Percentiles rank a stretch among this genome's conserved stretches.
Evolutionary conservation across 768 basidiomycete genomes (phyloP).

Genomic region (Auriscalpium orientale): DNA sequence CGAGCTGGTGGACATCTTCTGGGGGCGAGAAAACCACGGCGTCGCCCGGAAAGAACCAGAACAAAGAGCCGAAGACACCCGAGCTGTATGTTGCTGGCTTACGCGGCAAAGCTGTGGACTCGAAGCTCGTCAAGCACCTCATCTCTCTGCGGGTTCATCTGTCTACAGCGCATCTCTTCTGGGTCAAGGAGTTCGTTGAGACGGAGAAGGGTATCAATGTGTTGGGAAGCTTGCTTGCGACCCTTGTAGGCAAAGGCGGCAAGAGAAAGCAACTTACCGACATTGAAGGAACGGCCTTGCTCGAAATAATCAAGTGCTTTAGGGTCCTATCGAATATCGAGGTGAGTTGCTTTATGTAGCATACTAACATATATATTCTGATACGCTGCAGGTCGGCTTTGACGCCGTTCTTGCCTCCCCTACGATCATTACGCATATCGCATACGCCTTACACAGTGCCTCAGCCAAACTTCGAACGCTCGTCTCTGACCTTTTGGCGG

Average conservation of each 20-base stretch:
- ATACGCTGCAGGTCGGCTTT: constrained; percentile 57
- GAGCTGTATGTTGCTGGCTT: constrained; percentile 60
- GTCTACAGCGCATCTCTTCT: constrained; percentile 71
- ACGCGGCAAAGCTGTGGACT: constrained; percentile 45
- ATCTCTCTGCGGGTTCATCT: constrained; percentile 80
- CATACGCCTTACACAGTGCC: constrained; percentile 59
- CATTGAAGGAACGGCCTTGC: constrained; percentile 54
- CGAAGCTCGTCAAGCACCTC: constrained; percentile 66
- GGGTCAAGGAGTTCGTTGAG: constrained; percentile 74
- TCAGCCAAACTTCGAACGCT: constrained; percentile 64
- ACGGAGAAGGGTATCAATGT: constrained; percentile 57
- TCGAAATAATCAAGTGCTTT: constrained; percentile 74
- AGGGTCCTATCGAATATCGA: constrained; percentile 80
- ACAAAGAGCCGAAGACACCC: constrained; percentile 39
- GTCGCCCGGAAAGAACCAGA: constrained; percentile 20
- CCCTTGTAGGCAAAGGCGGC: constrained; percentile 60
- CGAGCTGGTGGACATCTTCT: constrained; percentile 68
- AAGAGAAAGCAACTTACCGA: constrained; percentile 56
- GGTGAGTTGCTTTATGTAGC: constrained; percentile 36
- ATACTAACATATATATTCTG: no score
- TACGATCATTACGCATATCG: constrained; percentile 61
- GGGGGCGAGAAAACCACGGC: constrained; percentile 40
- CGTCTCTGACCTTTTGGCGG: constrained; percentile 74
- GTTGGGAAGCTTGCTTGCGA: constrained; percentile 49
- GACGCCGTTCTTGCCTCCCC: constrained; percentile 54